Conservation (phyloP, 768 basidiomycete genomes). For the Hypsizygus marmoreus region DNA sequence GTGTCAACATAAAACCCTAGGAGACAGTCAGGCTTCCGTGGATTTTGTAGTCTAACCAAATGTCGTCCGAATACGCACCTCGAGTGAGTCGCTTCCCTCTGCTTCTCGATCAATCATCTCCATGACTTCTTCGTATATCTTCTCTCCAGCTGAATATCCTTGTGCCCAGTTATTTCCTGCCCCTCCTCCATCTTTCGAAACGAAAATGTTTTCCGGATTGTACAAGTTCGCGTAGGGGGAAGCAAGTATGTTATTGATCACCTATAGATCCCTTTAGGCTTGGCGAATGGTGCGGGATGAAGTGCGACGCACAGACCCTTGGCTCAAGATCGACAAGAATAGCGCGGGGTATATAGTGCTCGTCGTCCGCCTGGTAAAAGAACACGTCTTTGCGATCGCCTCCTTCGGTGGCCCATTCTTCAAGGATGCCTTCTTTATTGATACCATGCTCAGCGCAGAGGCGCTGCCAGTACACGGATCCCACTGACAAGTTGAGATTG, state of each 20-base stretch:
- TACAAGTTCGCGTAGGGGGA: constrained; percentile 90
- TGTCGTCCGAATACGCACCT: constrained; percentile 56
- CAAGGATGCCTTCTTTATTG: constrained; percentile 91
- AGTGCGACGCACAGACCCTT: constrained; percentile 55
- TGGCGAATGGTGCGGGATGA: neutral
- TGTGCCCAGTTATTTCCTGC: constrained; percentile 99
- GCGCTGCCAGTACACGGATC: constrained; percentile 97
- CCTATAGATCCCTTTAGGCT: constrained; percentile 48
- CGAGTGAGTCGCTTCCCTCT: constrained; percentile 95
- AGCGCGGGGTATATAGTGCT: constrained; percentile 97
- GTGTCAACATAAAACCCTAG: constrained; percentile 99
- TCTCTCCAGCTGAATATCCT: constrained; percentile 88
- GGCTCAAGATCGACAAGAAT: constrained; percentile 97
- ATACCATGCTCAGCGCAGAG: constrained; percentile 99
- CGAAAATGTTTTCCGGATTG: constrained; percentile 97
- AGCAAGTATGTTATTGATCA: constrained; percentile 91
- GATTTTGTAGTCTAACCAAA: neutral
- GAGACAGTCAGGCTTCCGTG: no score
- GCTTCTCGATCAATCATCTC: constrained; percentile 99
- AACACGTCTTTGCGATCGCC: constrained; percentile 99
- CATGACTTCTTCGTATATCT: constrained; percentile 94
- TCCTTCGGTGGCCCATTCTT: constrained; percentile 95
- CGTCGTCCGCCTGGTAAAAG: constrained; percentile 99
- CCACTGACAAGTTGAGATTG: constrained; percentile 62
- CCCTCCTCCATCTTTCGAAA: constrained; percentile 97